Percentiles rank a stretch among this genome's conserved stretches.
These are phyloP conservation scores for Tripterygium wilfordii DNA, from an alignment of 177 flowering plant species.

Conservation along the genomic window DNA sequence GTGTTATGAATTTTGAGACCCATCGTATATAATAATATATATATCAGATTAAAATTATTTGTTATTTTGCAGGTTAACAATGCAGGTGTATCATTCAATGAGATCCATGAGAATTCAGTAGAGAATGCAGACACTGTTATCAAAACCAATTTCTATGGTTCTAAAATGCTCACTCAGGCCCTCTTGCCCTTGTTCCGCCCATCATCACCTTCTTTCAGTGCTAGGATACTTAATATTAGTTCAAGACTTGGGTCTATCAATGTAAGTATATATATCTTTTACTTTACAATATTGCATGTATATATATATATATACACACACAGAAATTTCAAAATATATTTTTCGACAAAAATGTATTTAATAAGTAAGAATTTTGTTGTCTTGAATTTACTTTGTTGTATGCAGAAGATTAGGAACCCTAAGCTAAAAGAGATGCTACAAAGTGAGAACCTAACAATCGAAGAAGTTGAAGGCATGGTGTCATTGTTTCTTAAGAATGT, in stretches of 20 bases:
- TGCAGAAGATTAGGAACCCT: slow-evolving; percentile 69
- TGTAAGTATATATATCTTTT: no score
- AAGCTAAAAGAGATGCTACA: slow-evolving; percentile 28
- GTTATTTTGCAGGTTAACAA: slow-evolving; percentile 96
- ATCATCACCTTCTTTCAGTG: slow-evolving; percentile 24
- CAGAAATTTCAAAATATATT: not conserved
- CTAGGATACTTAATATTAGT: slow-evolving; percentile 70
- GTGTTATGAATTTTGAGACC: no score
- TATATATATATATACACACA: not conserved
- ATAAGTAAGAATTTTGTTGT: no score
- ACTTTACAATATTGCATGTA: no score
- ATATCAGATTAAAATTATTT: no score
- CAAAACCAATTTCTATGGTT: slow-evolving; percentile 69
- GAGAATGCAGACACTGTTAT: slow-evolving; percentile 69
- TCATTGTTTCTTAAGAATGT: slow-evolving; percentile 45
- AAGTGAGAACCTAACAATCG: slow-evolving; percentile 45
- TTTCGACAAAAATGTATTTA: no score
- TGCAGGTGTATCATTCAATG: slow-evolving; percentile 80
- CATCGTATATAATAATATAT: no score
- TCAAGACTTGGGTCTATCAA: slow-evolving; percentile 70
- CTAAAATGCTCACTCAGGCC: slow-evolving; percentile 59
- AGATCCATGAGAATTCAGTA: slow-evolving; percentile 55
- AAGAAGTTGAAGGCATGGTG: slow-evolving; percentile 37
- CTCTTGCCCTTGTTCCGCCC: slow-evolving; percentile 63
- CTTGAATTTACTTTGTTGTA: no score